These are phyloP conservation scores for Vaccinium myrtillus DNA, from an alignment of 148 eudicot species.

Conservation along the genomic window DNA sequence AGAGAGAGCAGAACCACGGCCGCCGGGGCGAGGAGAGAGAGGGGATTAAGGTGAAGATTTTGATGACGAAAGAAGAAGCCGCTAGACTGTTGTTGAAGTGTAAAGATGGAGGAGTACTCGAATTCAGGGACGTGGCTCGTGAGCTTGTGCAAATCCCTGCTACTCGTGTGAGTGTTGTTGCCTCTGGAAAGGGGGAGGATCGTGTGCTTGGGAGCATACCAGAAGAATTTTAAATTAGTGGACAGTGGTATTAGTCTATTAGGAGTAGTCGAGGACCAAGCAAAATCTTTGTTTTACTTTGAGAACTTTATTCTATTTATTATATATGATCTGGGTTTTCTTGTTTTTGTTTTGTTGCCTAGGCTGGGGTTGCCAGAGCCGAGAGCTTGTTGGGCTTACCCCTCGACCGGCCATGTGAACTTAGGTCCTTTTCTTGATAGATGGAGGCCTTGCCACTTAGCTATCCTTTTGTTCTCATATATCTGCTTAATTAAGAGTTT, in stretches of 20 bases:
- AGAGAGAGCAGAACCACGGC: background rate
- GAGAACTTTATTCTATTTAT: background rate
- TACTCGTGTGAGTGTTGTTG: conserved; percentile 28
- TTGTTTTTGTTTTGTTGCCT: too few species aligned
- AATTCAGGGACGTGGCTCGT: conserved; percentile 41
- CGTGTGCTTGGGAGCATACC: background rate
- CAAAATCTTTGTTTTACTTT: background rate
- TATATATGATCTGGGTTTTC: too few species aligned
- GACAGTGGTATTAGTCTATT: too few species aligned
- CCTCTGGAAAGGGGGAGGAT: background rate
- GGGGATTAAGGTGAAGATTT: conserved; percentile 34
- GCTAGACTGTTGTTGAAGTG: conserved; percentile 35
- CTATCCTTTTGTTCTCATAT: too few species aligned
- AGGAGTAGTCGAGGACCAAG: too few species aligned
- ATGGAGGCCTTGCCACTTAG: too few species aligned
- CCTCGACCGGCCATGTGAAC: too few species aligned
- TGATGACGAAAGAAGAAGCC: conserved; percentile 60
- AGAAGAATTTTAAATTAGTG: background rate
- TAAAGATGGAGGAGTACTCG: conserved; percentile 40
- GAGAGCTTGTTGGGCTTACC: too few species aligned
- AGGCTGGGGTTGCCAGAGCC: too few species aligned
- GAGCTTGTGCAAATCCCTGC: conserved; percentile 42
- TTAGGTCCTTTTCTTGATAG: too few species aligned
- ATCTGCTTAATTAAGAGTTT: too few species aligned
- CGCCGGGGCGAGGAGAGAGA: background rate